Evolutionary conservation across 169 alveolate species (phyloP).

Genomic region (Cryptosporidium ryanae): DNA sequence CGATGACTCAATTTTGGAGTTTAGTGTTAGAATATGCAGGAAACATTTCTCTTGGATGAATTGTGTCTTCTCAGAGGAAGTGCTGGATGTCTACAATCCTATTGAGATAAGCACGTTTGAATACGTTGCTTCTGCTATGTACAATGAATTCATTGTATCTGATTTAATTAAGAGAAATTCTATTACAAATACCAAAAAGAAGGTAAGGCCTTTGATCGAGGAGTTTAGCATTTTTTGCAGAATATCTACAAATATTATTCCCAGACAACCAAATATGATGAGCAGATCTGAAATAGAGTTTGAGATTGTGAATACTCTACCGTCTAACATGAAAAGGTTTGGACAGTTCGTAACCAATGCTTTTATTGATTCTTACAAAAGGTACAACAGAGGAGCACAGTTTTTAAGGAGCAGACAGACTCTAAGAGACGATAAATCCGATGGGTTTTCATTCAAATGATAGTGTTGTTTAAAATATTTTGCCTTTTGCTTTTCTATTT

Average conservation of each 20-base stretch:
- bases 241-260: constrained; percentile 32
- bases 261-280: constrained; percentile 32
- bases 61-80: constrained; percentile 11
- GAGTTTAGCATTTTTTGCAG: constrained; percentile 20
- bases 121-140: constrained; percentile 58
- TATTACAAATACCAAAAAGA: neutral
- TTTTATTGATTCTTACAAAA: constrained; percentile 24
- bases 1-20: constrained; percentile 36
- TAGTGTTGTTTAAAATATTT: too few relatives aligned
- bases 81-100: constrained; percentile 6
- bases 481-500: neutral
- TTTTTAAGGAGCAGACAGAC: constrained; percentile 6
- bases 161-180: neutral
- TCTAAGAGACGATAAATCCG: neutral
- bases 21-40: constrained; percentile 58
- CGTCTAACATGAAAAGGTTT: constrained; percentile 13
- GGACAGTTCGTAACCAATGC: constrained; percentile 8
- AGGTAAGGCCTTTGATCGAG: neutral
- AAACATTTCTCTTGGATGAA: constrained; percentile 62
- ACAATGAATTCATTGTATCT: constrained; percentile 2
- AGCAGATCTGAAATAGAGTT: neutral
- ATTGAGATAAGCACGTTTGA: constrained; percentile 28
- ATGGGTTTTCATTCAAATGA: constrained; percentile 27
- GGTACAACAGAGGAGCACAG: constrained; percentile 24
- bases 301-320: constrained; percentile 1